Evolutionary conservation across 2,329 filamentous ascomycete species (phyloP).

Genomic region (Juglanconis oblonga): DNA sequence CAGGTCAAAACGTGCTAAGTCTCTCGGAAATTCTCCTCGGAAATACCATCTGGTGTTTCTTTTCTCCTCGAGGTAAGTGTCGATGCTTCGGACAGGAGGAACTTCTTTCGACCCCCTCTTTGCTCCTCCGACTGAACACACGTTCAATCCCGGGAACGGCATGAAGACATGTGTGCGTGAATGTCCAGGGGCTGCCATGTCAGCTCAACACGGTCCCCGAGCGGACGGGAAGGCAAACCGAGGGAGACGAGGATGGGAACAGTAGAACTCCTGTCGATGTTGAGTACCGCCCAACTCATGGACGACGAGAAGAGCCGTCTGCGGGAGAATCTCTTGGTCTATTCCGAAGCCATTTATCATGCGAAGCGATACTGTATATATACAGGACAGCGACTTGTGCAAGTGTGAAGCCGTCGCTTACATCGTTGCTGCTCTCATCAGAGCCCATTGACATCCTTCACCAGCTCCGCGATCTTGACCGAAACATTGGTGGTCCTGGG

Average conservation of each 20-base stretch:
- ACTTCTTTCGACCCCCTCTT: neutral
- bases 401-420: neutral
- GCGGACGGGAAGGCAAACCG: neutral
- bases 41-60: neutral
- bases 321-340: too few species aligned
- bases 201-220: too few species aligned
- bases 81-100: neutral
- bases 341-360: too few species aligned
- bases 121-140: too few species aligned
- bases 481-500: slow-evolving; percentile 33
- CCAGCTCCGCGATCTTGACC: slow-evolving; percentile 27
- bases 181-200: too few species aligned
- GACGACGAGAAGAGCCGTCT: neutral
- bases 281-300: neutral
- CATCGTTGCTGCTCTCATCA: neutral
- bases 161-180: too few species aligned
- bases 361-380: neutral
- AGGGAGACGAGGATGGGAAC: neutral
- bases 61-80: too few species aligned
- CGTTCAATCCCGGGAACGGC: too few species aligned
- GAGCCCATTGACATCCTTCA: slow-evolving; percentile 18
- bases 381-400: neutral
- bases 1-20: neutral
- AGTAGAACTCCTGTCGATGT: neutral
- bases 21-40: neutral